phyloP scores from a whole-genome alignment of 495 filamentous ascomycete genomes.

The Massariosphaeria phaeospora region DNA sequence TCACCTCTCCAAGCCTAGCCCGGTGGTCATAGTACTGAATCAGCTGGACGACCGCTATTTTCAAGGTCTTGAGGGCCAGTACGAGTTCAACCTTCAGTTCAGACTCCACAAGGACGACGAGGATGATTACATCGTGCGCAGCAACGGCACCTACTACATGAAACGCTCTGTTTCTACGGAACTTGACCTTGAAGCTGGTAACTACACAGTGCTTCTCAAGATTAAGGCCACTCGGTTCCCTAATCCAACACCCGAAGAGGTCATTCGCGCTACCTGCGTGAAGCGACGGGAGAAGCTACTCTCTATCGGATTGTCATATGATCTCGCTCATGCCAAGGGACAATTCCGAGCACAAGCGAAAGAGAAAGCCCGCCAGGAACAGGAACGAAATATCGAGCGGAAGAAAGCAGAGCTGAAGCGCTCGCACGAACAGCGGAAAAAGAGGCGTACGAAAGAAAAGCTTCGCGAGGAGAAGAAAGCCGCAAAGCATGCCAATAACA shows the following conservation, averaged over 20 bases:
- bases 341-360: conserved; percentile 60
- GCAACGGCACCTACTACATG: conserved; percentile 64
- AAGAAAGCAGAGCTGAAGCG: conserved; percentile 29
- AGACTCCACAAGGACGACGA: conserved; percentile 75
- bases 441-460: conserved; percentile 29
- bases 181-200: conserved; percentile 73
- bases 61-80: conserved; percentile 75
- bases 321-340: conserved; percentile 77
- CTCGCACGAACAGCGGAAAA: conserved; percentile 24
- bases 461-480: conserved; percentile 32
- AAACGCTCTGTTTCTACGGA: conserved; percentile 76
- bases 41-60: conserved; percentile 88
- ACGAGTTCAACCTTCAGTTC: conserved; percentile 71
- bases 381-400: conserved; percentile 44
- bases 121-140: conserved; percentile 80
- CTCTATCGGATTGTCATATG: conserved; percentile 74
- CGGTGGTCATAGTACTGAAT: conserved; percentile 72
- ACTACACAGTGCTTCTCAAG: conserved; percentile 74
- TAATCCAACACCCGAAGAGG: conserved; percentile 58
- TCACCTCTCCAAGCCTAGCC: conserved; percentile 58
- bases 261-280: conserved; percentile 58
- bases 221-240: conserved; percentile 61
- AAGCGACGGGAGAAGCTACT: conserved; percentile 73
- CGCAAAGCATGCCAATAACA: conserved; percentile 27
- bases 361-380: conserved; percentile 51